Base-by-base conservation (phyloP, 345 rosid species). In the Salix arbutifolia region DNA sequence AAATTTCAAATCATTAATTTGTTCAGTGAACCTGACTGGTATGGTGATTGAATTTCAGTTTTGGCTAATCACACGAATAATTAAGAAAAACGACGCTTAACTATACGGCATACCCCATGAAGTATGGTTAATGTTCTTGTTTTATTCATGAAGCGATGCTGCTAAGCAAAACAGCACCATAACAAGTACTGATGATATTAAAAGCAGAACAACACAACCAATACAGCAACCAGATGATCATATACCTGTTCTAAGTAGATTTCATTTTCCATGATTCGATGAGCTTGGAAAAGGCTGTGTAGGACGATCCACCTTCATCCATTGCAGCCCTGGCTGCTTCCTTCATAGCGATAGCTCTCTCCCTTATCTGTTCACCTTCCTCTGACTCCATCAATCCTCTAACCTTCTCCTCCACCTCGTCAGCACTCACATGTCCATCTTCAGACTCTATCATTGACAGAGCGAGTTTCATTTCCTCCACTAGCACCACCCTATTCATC, bases 391-490 rank as follows among this genome's bases (percentile, higher is more conserved):
- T 84, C 77, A 82, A 33, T 80, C 83, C 85, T 28, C 76, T 60
- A 16, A 84, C 75, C 69, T 79, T 71, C 78, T 66, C 62, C 83
- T 76, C 85, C 78, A 84, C 68, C 75, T 85, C 87, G 11, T n/a
- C n/a, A 12, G 80, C 74, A 50, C 76, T 69, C 73, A 84, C 87
- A 8, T 76, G 81, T 66, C 92, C 89, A 0, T 65, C 61, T 38
- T 87, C 83, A 3, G 85, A 83, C 74, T 83, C 85, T 6, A 18
- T 67, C 83, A 89, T 80, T 4, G 87, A 72, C 44, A 89, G 71
- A 4, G 88, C 92, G 9, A 92, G 76, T 76, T 82, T 83, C 78
- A 88, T 80, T 80, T 86, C 93, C 13, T 85, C 90, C 71, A 90
- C 94, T 66, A 92, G 16, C 62, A 86, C 0, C 65, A 84, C 78